These are phyloP conservation scores for Nepenthes mirabilis DNA, from an alignment of 148 eudicot genomes.

Conservation along the genomic window DNA sequence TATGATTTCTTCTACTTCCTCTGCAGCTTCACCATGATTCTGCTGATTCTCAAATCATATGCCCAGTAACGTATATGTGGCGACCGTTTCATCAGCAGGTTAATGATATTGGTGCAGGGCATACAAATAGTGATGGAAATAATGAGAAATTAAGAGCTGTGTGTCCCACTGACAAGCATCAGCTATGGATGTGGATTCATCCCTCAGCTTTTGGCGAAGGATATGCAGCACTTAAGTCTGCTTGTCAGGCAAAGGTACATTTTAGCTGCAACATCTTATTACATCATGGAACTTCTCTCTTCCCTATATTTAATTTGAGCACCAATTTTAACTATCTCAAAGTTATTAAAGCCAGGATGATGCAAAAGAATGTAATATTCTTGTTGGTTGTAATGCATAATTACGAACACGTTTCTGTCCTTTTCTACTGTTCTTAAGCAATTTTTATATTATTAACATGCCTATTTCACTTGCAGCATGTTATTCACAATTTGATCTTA, in stretches of 20 bases:
- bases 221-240: constrained; percentile 38
- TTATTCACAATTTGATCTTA: background rate
- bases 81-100: constrained; percentile 29
- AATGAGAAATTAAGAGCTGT: constrained; percentile 2
- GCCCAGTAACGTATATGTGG: constrained; percentile 84
- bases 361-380: too few species aligned
- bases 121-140: constrained; percentile 8
- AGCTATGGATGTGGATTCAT: constrained; percentile 87
- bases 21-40: constrained; percentile 57
- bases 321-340: background rate
- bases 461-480: background rate
- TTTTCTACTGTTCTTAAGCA: background rate
- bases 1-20: constrained; percentile 8
- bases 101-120: constrained; percentile 8
- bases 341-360: too few species aligned
- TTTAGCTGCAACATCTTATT: background rate
- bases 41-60: constrained; percentile 33
- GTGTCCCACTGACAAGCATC: constrained; percentile 18
- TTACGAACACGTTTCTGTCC: background rate
- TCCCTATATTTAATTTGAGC: background rate
- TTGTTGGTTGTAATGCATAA: too few species aligned
- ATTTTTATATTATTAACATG: background rate
- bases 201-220: constrained; percentile 66
- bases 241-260: constrained; percentile 53
- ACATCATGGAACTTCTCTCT: background rate